Evolutionary conservation across 768 basidiomycete species (phyloP), one percentile per base, ranked within the genome.

Genomic region (Boletus vinaceobasis): DNA sequence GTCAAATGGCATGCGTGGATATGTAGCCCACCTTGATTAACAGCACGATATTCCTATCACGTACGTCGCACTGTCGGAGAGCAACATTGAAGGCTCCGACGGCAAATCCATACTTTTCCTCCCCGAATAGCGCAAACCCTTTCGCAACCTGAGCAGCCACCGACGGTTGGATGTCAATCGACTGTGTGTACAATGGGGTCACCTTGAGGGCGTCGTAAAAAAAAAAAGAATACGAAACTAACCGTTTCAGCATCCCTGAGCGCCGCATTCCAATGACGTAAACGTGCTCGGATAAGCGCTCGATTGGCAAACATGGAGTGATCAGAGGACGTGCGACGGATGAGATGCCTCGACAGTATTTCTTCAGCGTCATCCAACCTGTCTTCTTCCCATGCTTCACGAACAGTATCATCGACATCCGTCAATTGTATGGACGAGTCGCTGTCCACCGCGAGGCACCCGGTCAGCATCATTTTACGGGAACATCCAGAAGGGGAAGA

Each of bases 171-270:
- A 57, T 56, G 15, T 44, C 53, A 13, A 56, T 56, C 7, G 56
- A 57, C 56, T 57, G 11, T 23, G 17, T 37, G n/a, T 32, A 9
- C 11, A 7, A 36, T 8, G 15, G 1, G 14, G 7, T 45, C 36
- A 45, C 33, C 1, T 19, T 38, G 31, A n/a, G n/a, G 15, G 6
- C 10, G 23, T 36, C 14, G n/a, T 21, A 10, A 26, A 46, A 10
- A 19, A 31, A 33, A 39, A 26, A 36, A 3, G 13, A 7, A 33
- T 5, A 43, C 17, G 6, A 45, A 40, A 40, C 55, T 26, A 8
- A 58, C 57, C 48, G 17, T 46, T 39, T 58, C 55, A 37, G 57
- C 48, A 27, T 58, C 57, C 43, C 57, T 57, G 15, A 58, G 39
- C 14, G 55, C 54, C 1, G 29, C 46, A 23, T 56, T 35, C 55